These are phyloP conservation scores for Phyllosticta citribraziliensis DNA, from an alignment of 2,329 filamentous ascomycete genomes.

Conservation along the genomic window DNA sequence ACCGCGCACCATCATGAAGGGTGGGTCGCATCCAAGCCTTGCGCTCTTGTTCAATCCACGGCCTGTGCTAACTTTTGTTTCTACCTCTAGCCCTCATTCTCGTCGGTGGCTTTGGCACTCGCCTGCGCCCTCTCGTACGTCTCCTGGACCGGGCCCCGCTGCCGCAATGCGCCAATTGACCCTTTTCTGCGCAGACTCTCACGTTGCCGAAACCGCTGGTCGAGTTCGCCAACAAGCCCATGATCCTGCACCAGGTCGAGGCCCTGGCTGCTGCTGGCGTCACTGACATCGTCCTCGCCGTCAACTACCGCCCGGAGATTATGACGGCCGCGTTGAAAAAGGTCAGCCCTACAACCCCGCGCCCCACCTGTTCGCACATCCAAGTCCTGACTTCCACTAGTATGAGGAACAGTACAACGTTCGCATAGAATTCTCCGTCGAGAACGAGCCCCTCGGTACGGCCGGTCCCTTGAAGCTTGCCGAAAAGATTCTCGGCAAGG, in stretches of 20 bases:
- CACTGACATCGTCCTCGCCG: conserved; percentile 92
- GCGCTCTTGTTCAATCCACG: not conserved
- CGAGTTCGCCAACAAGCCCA: conserved; percentile 97
- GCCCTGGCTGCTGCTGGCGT: conserved; percentile 87
- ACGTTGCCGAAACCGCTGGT: conserved; percentile 96
- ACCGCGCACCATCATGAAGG: conserved; percentile 10
- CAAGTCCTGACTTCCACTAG: conserved; percentile 25
- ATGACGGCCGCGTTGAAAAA: conserved; percentile 92
- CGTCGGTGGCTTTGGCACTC: conserved; percentile 97
- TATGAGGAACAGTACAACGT: conserved; percentile 89
- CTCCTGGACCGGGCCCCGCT: conserved; percentile 15
- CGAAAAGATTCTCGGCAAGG: conserved; percentile 83
- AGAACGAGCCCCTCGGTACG: conserved; percentile 89
- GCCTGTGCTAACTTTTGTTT: conserved; percentile 11
- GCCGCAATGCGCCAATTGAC: conserved; percentile 19
- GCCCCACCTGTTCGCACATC: not conserved
- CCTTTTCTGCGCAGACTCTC: conserved; percentile 56
- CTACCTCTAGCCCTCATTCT: conserved; percentile 74
- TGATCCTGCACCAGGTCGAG: conserved; percentile 98
- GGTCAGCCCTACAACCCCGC: conserved; percentile 40
- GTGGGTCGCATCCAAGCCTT: conserved; percentile 4
- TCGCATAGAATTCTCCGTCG: conserved; percentile 94
- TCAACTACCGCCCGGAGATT: conserved; percentile 97
- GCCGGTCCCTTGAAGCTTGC: conserved; percentile 93
- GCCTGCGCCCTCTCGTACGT: conserved; percentile 82